These are phyloP conservation scores for Juglanconis sp. DNA, from an alignment of 2,329 filamentous ascomycete genomes.

Conservation along the genomic window DNA sequence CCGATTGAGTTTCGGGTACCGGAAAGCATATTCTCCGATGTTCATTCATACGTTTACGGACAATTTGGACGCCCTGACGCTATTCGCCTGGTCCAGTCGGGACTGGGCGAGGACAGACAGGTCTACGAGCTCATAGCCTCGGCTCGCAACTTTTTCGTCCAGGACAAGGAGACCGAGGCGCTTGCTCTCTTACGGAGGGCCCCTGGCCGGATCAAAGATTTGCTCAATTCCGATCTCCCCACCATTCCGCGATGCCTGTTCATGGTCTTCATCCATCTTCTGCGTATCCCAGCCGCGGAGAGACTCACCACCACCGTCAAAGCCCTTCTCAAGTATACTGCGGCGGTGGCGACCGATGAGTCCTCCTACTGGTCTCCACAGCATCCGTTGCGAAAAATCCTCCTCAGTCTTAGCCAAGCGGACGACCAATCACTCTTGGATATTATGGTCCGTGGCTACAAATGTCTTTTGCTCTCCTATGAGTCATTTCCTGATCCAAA, in stretches of 20 bases:
- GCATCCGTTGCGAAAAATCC: constrained; percentile 14
- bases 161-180: constrained; percentile 12
- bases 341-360: constrained; percentile 6
- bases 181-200: constrained; percentile 11
- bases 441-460: constrained; percentile 10
- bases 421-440: constrained; percentile 9
- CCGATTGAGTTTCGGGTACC: constrained; percentile 12
- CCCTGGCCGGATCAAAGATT: constrained; percentile 1
- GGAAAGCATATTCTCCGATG: constrained; percentile 14
- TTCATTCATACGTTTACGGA: constrained; percentile 15
- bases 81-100: neutral
- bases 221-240: constrained; percentile 8
- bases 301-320: constrained; percentile 5
- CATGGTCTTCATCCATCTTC: constrained; percentile 15
- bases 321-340: constrained; percentile 12
- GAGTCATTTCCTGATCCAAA: constrained; percentile 3
- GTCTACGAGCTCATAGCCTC: constrained; percentile 11
- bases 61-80: neutral
- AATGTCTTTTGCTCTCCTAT: constrained; percentile 10
- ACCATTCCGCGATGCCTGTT: constrained; percentile 12
- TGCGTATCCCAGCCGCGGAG: neutral
- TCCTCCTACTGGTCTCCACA: constrained; percentile 6
- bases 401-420: constrained; percentile 8
- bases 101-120: neutral
- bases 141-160: constrained; percentile 9